Evolutionary conservation across 352 stramenopile species (phyloP).

Genomic region (Phytophthora foliorum): DNA sequence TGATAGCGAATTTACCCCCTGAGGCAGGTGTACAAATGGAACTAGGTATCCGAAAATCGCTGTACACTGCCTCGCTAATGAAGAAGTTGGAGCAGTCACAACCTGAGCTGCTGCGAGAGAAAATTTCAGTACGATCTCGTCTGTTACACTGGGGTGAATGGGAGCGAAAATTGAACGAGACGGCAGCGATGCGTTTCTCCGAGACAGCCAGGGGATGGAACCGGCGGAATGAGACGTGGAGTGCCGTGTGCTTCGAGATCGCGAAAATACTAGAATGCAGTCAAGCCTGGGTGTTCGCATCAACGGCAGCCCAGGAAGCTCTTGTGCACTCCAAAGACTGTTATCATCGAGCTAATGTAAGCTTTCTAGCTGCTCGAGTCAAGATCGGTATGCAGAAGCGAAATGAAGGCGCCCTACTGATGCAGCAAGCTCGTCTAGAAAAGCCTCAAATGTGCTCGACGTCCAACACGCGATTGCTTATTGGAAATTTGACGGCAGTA

Average conservation of each 20-base stretch:
- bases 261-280: slow-evolving; percentile 48
- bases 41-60: slow-evolving; percentile 42
- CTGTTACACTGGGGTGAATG: slow-evolving; percentile 46
- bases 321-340: slow-evolving; percentile 39
- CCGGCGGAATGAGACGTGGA: slow-evolving; percentile 55
- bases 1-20: slow-evolving; percentile 49
- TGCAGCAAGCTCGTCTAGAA: slow-evolving; percentile 50
- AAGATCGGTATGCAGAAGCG: slow-evolving; percentile 31
- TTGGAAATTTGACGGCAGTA: slow-evolving; percentile 48
- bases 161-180: slow-evolving; percentile 35
- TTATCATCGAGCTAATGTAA: slow-evolving; percentile 30
- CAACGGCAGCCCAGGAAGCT: slow-evolving; percentile 33
- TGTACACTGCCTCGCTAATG: slow-evolving; percentile 27
- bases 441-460: slow-evolving; percentile 3
- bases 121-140: slow-evolving; percentile 7
- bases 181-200: slow-evolving; percentile 13
- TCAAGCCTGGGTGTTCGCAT: slow-evolving; percentile 47
- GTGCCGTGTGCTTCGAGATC: slow-evolving; percentile 47
- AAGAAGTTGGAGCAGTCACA: slow-evolving; percentile 23
- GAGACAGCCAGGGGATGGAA: slow-evolving; percentile 17
- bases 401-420: slow-evolving; percentile 24
- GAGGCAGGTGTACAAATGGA: slow-evolving; percentile 48
- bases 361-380: slow-evolving; percentile 43
- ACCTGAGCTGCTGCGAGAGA: slow-evolving; percentile 14
- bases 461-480: slow-evolving; percentile 3